Evolutionary conservation across 208 protist genomes (phyloP), one percentile per base, ranked within the genome.

Genomic region (Acanthamoeba divionensis): DNA sequence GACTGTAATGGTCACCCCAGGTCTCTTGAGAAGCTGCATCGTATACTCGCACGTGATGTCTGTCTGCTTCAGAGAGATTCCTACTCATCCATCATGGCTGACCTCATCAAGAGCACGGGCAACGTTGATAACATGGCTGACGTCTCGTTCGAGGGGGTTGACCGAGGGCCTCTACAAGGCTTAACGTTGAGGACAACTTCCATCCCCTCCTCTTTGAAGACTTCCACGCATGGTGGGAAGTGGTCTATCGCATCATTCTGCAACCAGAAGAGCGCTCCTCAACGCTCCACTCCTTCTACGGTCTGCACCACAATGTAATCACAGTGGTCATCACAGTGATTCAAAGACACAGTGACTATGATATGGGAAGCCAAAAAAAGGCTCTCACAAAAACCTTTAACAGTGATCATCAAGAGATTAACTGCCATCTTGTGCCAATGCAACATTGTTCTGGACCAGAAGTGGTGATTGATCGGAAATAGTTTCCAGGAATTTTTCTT

Each of bases 171-270:
- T 82, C 44, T 15, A 5, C 71, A 21, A 55, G 24, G 71, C 71
- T 82, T 5, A 1, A 45, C 24, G 26, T 55, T 8, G 71, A 82
- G 7, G 45, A 45, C 1, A 82, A 82, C 71, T 82, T 82, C 45
- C 15, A 55, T 54, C 41, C 41, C 3, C 45, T 82, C 5, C 31
- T 55, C 31, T 82, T 12, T 8, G 10, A 82, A 55, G 41, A 33
- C 26, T 82, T 82, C 60, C 71, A 82, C 7, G 71, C 71, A 9
- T 82, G 71, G 71, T 82, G 71, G 71, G 71, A 82, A 44, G 65
- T 73, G 3, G 5, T 73, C 65, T 73, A 73, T 36, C 65, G 65
- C 1, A 8, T 73, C 65, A 8, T 73, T 5, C 65, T 1, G 31
- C 21, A 73, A 29, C 65, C 0, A 29, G 65, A 73, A 29, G 26